A percentile compares a stretch with the other conserved stretches of the same genome.
phyloP scores from a whole-genome alignment of 2,329 filamentous ascomycete genomes.

The Fusarium dlaminii region DNA sequence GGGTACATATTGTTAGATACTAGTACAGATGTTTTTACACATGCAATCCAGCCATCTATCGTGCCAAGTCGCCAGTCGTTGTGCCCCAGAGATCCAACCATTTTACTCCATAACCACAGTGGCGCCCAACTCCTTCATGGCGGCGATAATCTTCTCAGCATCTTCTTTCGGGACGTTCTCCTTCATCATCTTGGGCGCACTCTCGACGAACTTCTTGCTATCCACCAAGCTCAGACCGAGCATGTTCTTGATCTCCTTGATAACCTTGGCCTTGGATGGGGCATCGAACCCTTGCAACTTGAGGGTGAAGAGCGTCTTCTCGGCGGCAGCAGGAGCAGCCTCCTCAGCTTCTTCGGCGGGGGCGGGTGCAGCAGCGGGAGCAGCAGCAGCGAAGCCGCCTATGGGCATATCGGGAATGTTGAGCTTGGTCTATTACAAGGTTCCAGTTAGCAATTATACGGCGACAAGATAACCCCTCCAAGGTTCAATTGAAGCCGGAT shows the following conservation, averaged over 20 bases:
- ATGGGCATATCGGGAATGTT: constrained; percentile 99
- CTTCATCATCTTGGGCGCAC: constrained; percentile 98
- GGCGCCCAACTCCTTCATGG: constrained; percentile 91
- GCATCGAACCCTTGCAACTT: constrained; percentile 93
- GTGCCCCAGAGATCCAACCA: constrained; percentile 18
- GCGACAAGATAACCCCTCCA: not conserved
- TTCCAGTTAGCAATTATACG: constrained; percentile 24
- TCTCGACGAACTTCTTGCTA: constrained; percentile 99
- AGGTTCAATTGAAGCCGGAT: constrained; percentile 17
- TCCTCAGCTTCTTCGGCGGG: constrained; percentile 85
- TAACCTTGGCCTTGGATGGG: constrained; percentile 94
- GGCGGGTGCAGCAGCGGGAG: constrained; percentile 66
- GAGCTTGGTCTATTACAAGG: constrained; percentile 74
- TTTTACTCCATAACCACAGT: constrained; percentile 89
- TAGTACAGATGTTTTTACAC: constrained; percentile 54
- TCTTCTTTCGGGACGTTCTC: constrained; percentile 99
- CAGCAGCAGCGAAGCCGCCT: constrained; percentile 83
- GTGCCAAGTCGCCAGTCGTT: constrained; percentile 42
- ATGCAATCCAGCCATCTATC: constrained; percentile 49
- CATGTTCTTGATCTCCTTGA: constrained; percentile 99
- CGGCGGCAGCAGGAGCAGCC: constrained; percentile 86
- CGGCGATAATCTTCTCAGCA: constrained; percentile 96
- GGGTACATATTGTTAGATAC: constrained; percentile 46
- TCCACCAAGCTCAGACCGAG: constrained; percentile 95
- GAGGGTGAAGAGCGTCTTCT: constrained; percentile 96